phyloP scores from a whole-genome alignment of 1,284 basidiomycete genomes.

The Salmacisia buchloeana region DNA sequence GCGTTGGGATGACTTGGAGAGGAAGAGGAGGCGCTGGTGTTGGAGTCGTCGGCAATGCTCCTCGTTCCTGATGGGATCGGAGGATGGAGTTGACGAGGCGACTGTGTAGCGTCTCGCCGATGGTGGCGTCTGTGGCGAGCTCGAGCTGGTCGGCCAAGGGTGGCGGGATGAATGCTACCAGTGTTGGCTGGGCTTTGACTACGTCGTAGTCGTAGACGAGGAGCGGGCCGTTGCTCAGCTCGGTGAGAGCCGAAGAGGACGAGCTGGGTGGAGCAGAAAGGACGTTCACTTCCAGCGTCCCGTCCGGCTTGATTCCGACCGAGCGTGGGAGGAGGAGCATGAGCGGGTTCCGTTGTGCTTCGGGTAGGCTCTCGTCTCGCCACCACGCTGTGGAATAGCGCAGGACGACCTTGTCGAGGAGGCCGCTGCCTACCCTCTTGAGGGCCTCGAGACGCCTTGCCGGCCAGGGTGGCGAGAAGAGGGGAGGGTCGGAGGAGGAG shows the following conservation, averaged over 20 bases:
- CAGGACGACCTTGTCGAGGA: constrained; percentile 13
- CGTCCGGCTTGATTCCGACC: background rate
- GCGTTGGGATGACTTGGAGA: background rate
- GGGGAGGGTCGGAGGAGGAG: background rate
- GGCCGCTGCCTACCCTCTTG: constrained; percentile 10
- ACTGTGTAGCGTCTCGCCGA: background rate
- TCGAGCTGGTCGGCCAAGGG: constrained; percentile 9
- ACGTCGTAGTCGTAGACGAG: constrained; percentile 8
- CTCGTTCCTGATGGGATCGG: background rate
- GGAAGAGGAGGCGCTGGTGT: background rate
- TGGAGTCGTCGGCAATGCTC: background rate
- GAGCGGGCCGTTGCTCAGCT: background rate
- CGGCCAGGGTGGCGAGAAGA: constrained; percentile 2
- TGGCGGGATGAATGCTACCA: constrained; percentile 6
- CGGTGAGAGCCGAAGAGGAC: background rate
- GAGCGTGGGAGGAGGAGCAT: background rate
- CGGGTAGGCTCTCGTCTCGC: background rate
- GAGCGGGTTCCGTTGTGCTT: background rate
- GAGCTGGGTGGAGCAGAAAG: background rate
- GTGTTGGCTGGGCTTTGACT: background rate
- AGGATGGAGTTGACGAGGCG: background rate
- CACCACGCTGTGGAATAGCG: constrained; percentile 12
- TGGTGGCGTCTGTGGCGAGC: background rate
- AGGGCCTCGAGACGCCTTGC: background rate
- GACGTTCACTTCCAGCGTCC: background rate